Evolutionary conservation across 78 protist species (phyloP), one percentile per base, ranked within the genome.

Genomic region (Chrysochromulina parva): DNA sequence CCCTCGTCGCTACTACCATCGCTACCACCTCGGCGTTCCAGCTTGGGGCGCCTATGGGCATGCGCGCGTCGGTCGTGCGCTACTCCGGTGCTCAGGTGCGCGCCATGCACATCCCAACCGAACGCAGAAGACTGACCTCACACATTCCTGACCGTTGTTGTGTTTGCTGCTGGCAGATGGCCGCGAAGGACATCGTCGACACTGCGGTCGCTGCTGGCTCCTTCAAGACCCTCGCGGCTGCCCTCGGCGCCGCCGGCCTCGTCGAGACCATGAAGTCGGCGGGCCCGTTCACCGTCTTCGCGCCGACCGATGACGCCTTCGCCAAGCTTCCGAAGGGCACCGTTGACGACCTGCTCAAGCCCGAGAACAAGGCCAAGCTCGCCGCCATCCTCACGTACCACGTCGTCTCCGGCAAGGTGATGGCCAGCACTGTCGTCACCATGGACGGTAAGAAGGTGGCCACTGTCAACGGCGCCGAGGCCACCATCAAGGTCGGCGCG

Each of bases 271-370:
- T 69, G 24, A 38, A 26, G 78, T 3, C 28, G 28, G 76, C 28
- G 7, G 78, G 78, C 22, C 50, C 78, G 53, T 69, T 69, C 78
- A 69, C 78, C 78, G 53, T 69, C 78, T 38, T 69, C 78, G 78
- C 78, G 53, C 78, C 78, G 22, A 69, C 78, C 22, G 78, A 69
- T 0, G 78, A 11, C 28, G 78, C 78, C 13, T 69, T 69, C 52
- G 78, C 50, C 20, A 20, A 26, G 28, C 76, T 67, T 13, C 11
- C 5, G 48, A 22, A 3, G 28, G 76, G 50, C 50, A 22, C 48
- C 76, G 76, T 67, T 48, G 76, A 67, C 22, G 48, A 22, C 50
- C 76, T 67, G 16, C 28, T n/a, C 76, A n/a, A 22, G 76, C 76
- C 76, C 48, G 76, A 67, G 76, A 67, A 67, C 76, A n/a, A n/a